Conservation (phyloP, 2,329 filamentous ascomycete species). For the Colletotrichum chrysophilum region DNA sequence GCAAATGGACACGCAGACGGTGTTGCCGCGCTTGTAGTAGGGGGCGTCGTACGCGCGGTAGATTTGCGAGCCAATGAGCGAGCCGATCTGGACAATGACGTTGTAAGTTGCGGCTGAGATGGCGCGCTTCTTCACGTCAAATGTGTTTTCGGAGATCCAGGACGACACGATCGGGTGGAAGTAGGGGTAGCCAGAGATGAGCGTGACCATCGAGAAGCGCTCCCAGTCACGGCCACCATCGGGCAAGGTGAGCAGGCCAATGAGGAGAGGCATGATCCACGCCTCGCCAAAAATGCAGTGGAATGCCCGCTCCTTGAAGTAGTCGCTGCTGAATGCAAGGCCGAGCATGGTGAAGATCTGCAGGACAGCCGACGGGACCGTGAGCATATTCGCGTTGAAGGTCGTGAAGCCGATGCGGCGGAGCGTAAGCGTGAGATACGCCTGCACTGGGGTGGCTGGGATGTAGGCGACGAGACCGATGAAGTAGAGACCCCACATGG, state of each 20-base stretch:
- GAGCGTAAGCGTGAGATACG: slow-evolving; percentile 32
- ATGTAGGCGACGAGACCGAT: slow-evolving; percentile 49
- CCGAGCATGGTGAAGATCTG: slow-evolving; percentile 53
- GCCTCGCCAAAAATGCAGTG: slow-evolving; percentile 52
- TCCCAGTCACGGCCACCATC: slow-evolving; percentile 53
- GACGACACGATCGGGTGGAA: slow-evolving; percentile 59
- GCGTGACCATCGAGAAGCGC: slow-evolving; percentile 53
- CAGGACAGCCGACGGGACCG: slow-evolving; percentile 52
- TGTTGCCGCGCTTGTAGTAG: slow-evolving; percentile 63
- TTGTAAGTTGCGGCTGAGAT: slow-evolving; percentile 59
- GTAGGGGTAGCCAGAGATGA: slow-evolving; percentile 62
- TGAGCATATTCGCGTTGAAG: slow-evolving; percentile 52
- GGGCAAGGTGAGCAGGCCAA: slow-evolving; percentile 48
- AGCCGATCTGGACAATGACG: slow-evolving; percentile 48
- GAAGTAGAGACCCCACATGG: slow-evolving; percentile 56
- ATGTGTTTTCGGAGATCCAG: slow-evolving; percentile 56
- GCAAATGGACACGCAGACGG: slow-evolving; percentile 57
- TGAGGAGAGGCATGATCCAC: slow-evolving; percentile 61
- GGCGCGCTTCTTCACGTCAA: slow-evolving; percentile 54
- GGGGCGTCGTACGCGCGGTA: slow-evolving; percentile 58
- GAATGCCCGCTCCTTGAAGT: slow-evolving; percentile 52
- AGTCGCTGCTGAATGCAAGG: slow-evolving; percentile 56
- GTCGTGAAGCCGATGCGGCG: slow-evolving; percentile 34
- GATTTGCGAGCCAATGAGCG: slow-evolving; percentile 49
- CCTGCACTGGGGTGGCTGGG: slow-evolving; percentile 26